These are phyloP conservation scores for Fusarium nurragi DNA, from an alignment of 2,329 filamentous ascomycete species.

Conservation along the genomic window DNA sequence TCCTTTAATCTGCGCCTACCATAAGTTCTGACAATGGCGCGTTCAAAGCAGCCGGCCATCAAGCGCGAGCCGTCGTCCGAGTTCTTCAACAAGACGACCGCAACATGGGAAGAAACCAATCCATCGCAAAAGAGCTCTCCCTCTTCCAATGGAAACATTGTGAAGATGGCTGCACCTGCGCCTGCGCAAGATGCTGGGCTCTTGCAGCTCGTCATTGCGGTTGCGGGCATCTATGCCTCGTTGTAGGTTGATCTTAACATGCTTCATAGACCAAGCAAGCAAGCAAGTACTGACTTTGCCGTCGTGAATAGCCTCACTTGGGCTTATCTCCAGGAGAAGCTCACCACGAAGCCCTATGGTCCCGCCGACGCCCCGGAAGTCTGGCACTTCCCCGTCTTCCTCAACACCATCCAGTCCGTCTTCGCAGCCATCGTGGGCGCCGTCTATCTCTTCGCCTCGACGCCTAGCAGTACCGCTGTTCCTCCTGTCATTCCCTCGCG, in stretches of 20 bases:
- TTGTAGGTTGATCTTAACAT: slow-evolving; percentile 70
- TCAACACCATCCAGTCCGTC: slow-evolving; percentile 94
- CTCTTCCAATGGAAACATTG: slow-evolving; percentile 39
- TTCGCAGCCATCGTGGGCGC: slow-evolving; percentile 87
- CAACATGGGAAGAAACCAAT: slow-evolving; percentile 49
- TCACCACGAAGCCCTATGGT: slow-evolving; percentile 91
- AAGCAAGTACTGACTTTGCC: background rate
- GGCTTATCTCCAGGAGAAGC: slow-evolving; percentile 96
- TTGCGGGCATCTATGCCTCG: slow-evolving; percentile 95
- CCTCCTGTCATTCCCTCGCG: slow-evolving; percentile 79
- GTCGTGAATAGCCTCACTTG: slow-evolving; percentile 76
- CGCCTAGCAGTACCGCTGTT: slow-evolving; percentile 54
- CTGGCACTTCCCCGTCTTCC: slow-evolving; percentile 93
- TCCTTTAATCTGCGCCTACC: background rate
- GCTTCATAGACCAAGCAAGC: background rate
- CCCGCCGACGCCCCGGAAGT: slow-evolving; percentile 71
- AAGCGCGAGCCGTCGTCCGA: slow-evolving; percentile 74
- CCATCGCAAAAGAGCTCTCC: slow-evolving; percentile 40
- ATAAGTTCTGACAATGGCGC: slow-evolving; percentile 64
- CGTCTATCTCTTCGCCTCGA: slow-evolving; percentile 78
- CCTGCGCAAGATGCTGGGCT: slow-evolving; percentile 66
- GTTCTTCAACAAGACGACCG: slow-evolving; percentile 63
- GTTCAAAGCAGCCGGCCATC: slow-evolving; percentile 74
- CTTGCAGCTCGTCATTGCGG: slow-evolving; percentile 82
- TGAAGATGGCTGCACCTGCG: slow-evolving; percentile 43